Base-by-base conservation (phyloP, 208 protist genomes). In the Entamoeba dispar region DNA sequence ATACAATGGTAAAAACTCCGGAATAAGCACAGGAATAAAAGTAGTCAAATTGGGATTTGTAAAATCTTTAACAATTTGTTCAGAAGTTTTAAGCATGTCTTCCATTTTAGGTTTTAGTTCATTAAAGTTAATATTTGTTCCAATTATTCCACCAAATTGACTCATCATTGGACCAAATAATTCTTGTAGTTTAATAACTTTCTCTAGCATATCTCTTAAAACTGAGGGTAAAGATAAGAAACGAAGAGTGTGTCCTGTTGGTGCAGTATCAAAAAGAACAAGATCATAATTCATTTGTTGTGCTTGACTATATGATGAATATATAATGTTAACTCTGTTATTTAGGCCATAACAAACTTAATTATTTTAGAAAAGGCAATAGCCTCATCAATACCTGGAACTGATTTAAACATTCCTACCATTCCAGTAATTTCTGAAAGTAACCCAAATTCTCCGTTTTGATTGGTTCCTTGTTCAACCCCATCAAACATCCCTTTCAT, bases 191-290 rank as follows among this genome's bases (percentile, higher is more conserved):
- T 50, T 50, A 14, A 92, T 92, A 47, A 92, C 49, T n/a, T 92
- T 92, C 5, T 22, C 38, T 6, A 92, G 2, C 43, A 47, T 31
- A 19, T 92, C 49, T 47, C 49, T 50, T 22, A 92, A 51, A 50
- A 92, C 0, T 10, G 90, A 6, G 2, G 90, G 90, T 6, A 92
- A 47, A 43, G 90, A 92, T 15, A 99, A 95, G 50, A 99, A 95
- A 15, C 98, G 96, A 38, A 99, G 95, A 10, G 98, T 99, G 94
- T 99, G 98, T 38, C 98, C 98, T 3, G 98, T 99, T 52, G 98
- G 98, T 7, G 98, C 98, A 38, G 98, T 99, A 95, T 99, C 98
- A 95, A 99, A 99, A 27, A 99, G 96, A 49, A 99, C 96, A 19
- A 97, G 93, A 93, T 97, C 96, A 95, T 97, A 98, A 8, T 77